These are phyloP conservation scores for Hypoxylon sp. DNA, from an alignment of 2,329 filamentous ascomycete species.

Conservation along the genomic window DNA sequence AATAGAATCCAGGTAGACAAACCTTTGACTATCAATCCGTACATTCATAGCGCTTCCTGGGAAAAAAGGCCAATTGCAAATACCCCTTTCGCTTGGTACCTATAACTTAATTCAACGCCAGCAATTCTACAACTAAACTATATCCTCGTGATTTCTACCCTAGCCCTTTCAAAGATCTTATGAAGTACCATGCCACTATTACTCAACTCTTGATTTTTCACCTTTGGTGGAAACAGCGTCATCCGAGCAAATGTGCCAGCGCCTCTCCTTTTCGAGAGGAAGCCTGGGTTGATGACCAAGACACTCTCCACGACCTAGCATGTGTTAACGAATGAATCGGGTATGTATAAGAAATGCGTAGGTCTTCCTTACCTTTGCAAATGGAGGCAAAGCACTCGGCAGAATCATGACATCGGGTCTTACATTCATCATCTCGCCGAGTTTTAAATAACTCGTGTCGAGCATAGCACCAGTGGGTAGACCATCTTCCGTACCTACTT, in stretches of 20 bases:
- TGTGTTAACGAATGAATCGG: conserved; percentile 16
- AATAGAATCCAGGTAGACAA: conserved; percentile 62
- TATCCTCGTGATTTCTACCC: conserved; percentile 90
- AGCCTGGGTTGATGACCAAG: conserved; percentile 90
- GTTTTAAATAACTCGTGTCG: conserved; percentile 86
- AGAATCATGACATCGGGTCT: conserved; percentile 87
- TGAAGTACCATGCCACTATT: conserved; percentile 75
- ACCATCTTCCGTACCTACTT: conserved; percentile 72
- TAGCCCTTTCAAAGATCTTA: conserved; percentile 83
- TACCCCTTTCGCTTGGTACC: neutral
- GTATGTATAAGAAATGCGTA: conserved; percentile 6
- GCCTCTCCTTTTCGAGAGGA: conserved; percentile 85
- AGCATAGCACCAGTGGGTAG: conserved; percentile 81
- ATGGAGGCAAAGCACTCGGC: conserved; percentile 86
- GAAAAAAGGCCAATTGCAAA: conserved; percentile 30
- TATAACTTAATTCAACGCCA: neutral
- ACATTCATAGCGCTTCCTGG: conserved; percentile 38
- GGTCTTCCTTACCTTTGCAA: conserved; percentile 79
- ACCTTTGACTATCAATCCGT: conserved; percentile 35
- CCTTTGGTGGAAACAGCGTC: conserved; percentile 75
- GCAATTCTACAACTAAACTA: conserved; percentile 52
- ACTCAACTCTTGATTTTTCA: conserved; percentile 71
- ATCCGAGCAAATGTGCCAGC: conserved; percentile 89
- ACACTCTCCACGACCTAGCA: conserved; percentile 89
- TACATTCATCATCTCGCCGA: conserved; percentile 91